Evolutionary conservation across 1,139 yeast species (phyloP).

Genomic region (Pichia sp.): DNA sequence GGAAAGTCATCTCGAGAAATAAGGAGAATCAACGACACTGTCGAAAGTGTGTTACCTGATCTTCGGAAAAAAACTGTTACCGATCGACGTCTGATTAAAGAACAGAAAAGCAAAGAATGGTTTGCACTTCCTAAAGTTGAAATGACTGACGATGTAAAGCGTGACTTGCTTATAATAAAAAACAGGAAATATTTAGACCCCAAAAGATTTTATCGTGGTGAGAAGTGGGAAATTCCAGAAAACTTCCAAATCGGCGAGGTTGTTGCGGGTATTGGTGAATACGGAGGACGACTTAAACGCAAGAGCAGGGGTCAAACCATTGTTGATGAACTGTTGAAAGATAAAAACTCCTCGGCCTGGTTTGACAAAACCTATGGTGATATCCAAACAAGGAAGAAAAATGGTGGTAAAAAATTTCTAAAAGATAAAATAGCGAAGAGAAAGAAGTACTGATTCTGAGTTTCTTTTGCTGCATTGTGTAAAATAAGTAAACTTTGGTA

Average conservation of each 20-base stretch:
- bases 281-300: conserved; percentile 61
- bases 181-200: conserved; percentile 93
- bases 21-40: conserved; percentile 47
- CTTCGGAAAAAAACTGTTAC: conserved; percentile 22
- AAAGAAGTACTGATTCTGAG: conserved; percentile 37
- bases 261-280: conserved; percentile 77
- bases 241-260: conserved; percentile 87
- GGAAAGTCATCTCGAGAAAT: conserved; percentile 12
- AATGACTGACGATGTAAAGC: conserved; percentile 63
- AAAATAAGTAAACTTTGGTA: neutral
- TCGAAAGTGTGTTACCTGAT: conserved; percentile 30
- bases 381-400: conserved; percentile 67
- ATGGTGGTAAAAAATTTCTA: conserved; percentile 70
- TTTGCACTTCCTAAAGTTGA: conserved; percentile 80
- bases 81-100: conserved; percentile 39
- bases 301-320: conserved; percentile 73
- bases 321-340: conserved; percentile 77
- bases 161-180: conserved; percentile 74
- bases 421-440: conserved; percentile 63
- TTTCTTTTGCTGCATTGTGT: neutral
- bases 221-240: conserved; percentile 76
- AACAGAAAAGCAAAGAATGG: conserved; percentile 53
- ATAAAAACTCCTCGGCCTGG: conserved; percentile 55
- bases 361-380: conserved; percentile 81
- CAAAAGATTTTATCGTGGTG: conserved; percentile 89